Evolutionary conservation across 768 basidiomycete genomes (phyloP).

Genomic region (Lyophyllum shimeji): DNA sequence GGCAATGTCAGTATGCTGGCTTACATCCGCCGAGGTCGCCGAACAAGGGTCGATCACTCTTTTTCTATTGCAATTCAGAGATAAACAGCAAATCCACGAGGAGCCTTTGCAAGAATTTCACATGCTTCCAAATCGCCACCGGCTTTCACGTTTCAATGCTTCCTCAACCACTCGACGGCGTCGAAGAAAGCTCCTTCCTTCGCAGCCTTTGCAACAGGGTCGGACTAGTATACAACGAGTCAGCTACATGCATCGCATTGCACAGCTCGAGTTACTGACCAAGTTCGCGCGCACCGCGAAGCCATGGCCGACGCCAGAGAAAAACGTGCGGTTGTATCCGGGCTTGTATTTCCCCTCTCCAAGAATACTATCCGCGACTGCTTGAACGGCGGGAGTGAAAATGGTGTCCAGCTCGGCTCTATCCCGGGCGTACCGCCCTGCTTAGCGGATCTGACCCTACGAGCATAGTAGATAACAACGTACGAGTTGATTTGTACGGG

Average conservation of each 20-base stretch:
- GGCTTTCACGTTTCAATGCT: slow-evolving; percentile 9
- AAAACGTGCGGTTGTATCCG: slow-evolving; percentile 16
- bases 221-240: slow-evolving; percentile 8
- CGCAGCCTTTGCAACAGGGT: slow-evolving; percentile 17
- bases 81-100: too few species aligned
- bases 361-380: slow-evolving; percentile 13
- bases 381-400: slow-evolving; percentile 12
- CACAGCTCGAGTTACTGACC: slow-evolving; percentile 1
- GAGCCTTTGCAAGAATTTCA: background rate
- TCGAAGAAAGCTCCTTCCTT: slow-evolving; percentile 19
- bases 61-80: too few species aligned
- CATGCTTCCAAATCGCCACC: background rate
- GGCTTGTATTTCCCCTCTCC: slow-evolving; percentile 14
- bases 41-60: too few species aligned
- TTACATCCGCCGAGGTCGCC: too few species aligned
- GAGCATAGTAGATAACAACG: background rate
- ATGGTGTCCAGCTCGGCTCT: slow-evolving; percentile 16
- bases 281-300: slow-evolving; percentile 18
- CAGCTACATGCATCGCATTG: background rate
- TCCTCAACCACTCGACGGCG: slow-evolving; percentile 16
- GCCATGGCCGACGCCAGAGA: slow-evolving; percentile 15
- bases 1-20: too few species aligned
- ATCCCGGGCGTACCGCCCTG: too few species aligned
- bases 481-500: slow-evolving; percentile 18
- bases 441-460: too few species aligned